Evolutionary conservation across 495 filamentous ascomycete genomes (phyloP).

Genomic region (Aspergillus bridgeri): DNA sequence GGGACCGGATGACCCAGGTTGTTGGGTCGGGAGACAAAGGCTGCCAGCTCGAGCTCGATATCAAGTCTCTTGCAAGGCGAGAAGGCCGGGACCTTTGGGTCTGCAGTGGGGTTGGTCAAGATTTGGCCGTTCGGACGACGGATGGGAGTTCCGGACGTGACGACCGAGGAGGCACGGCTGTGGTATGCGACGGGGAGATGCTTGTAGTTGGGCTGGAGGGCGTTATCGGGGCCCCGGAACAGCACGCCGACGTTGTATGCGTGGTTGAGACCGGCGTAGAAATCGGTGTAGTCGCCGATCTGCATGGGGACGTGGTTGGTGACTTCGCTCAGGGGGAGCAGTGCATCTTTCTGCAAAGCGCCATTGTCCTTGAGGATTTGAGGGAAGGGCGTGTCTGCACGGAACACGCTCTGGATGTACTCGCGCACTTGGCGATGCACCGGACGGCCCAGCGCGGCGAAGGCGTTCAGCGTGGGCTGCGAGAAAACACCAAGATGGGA

Average conservation of each 20-base stretch:
- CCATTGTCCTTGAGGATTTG: slow-evolving; percentile 57
- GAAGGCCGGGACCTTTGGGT: slow-evolving; percentile 60
- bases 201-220: slow-evolving; percentile 85
- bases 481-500: slow-evolving; percentile 60
- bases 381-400: slow-evolving; percentile 54
- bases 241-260: slow-evolving; percentile 76
- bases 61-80: slow-evolving; percentile 67
- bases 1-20: slow-evolving; percentile 59
- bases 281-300: slow-evolving; percentile 96
- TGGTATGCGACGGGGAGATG: slow-evolving; percentile 90
- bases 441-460: slow-evolving; percentile 71
- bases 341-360: slow-evolving; percentile 46
- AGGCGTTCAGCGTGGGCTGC: slow-evolving; percentile 72
- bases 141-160: slow-evolving; percentile 72
- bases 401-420: slow-evolving; percentile 70
- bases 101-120: slow-evolving; percentile 58
- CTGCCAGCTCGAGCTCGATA: slow-evolving; percentile 84
- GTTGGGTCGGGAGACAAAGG: slow-evolving; percentile 69
- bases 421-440: slow-evolving; percentile 69
- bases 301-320: slow-evolving; percentile 77
- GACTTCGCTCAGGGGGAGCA: slow-evolving; percentile 57
- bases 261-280: slow-evolving; percentile 90
- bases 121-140: slow-evolving; percentile 82
- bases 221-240: slow-evolving; percentile 78
- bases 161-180: slow-evolving; percentile 74